Conservation (phyloP, 2,329 filamentous ascomycete genomes). For the Xylaria sp. region DNA sequence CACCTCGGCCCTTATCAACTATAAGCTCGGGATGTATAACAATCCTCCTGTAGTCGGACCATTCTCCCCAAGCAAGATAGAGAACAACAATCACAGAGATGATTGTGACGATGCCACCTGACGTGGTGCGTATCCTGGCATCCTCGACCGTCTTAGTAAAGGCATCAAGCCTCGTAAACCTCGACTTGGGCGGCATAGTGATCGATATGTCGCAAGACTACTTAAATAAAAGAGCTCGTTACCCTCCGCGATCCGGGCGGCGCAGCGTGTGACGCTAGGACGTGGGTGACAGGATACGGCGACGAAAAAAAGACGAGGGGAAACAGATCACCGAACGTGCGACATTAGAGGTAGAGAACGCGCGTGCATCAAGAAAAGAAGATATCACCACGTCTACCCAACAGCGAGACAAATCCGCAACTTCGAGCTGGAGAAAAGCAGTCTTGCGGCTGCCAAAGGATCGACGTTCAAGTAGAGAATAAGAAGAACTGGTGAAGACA, state of each 20-base stretch:
- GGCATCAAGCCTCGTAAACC: slow-evolving; percentile 96
- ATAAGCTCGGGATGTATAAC: slow-evolving; percentile 91
- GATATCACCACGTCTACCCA: slow-evolving; percentile 20
- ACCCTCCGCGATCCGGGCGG: not conserved
- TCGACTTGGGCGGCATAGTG: slow-evolving; percentile 86
- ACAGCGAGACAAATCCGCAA: slow-evolving; percentile 8
- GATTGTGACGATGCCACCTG: slow-evolving; percentile 94
- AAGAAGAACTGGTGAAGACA: slow-evolving; percentile 27
- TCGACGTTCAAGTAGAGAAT: not conserved
- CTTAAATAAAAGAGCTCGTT: slow-evolving; percentile 6
- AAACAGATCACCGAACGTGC: slow-evolving; percentile 41
- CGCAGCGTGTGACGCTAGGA: slow-evolving; percentile 8
- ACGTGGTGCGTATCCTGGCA: slow-evolving; percentile 94
- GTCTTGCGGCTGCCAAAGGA: not conserved
- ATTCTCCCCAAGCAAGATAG: slow-evolving; percentile 93
- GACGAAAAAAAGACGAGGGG: slow-evolving; percentile 25
- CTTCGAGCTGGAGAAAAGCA: not conserved
- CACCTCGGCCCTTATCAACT: slow-evolving; percentile 95
- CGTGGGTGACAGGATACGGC: not conserved
- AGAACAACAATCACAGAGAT: slow-evolving; percentile 87
- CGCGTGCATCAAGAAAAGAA: slow-evolving; percentile 19
- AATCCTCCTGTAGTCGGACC: slow-evolving; percentile 89
- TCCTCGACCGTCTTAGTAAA: slow-evolving; percentile 99
- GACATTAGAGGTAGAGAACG: slow-evolving; percentile 41
- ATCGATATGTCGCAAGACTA: slow-evolving; percentile 13